Base-by-base conservation (phyloP, 73 alveolate species). In the Paramecium pentaurelia region DNA sequence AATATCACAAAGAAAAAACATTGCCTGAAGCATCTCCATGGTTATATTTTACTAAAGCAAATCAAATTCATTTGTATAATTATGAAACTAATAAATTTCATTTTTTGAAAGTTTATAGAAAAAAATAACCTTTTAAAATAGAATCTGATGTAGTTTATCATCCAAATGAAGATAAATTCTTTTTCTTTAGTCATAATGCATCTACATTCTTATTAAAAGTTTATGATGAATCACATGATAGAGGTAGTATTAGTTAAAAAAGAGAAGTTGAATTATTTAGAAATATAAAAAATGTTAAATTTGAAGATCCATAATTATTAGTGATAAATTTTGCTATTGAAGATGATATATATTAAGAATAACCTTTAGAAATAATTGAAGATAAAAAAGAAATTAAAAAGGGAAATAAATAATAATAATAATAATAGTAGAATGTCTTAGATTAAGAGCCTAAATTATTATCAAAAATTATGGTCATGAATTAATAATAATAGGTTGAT, bases 221-320 rank as follows among this genome's bases (percentile, higher is more conserved):
- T 45, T 80, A 80, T 80, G 91, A 80, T 80, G 91, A 80, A 36
- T 20, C 77, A 44, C 86, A 89, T 73, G 59, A 89, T 12, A 71
- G 84, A 47, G 91, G 75, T 7, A 28, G 58, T 11, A 89, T 89
- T 14, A 89, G 88, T 71, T 73, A 71, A 30, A 89, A 54, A 49
- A 47, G 92, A 71, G 94, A 89, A 73, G 94, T 89, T 42, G 88
- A 71, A 47, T 89, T 89, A 28, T 89, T 89, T 60, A 89, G 84
- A 32, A 44, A 77, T 25, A 68, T 89, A 9, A 89, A 89, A 51
- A 71, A 38, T 18, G 84, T 89, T 27, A 60, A 89, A 71, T 60
- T 89, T 12, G 94, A 89, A 45, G 94, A 89, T 11, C 94, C 94
- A 6, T 45, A 71, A 45, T 71, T 89, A 20, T 71, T 89, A 27